Evolutionary conservation across 1,284 basidiomycete genomes (phyloP).

Genomic region (Kalmanozyma brasiliensis): DNA sequence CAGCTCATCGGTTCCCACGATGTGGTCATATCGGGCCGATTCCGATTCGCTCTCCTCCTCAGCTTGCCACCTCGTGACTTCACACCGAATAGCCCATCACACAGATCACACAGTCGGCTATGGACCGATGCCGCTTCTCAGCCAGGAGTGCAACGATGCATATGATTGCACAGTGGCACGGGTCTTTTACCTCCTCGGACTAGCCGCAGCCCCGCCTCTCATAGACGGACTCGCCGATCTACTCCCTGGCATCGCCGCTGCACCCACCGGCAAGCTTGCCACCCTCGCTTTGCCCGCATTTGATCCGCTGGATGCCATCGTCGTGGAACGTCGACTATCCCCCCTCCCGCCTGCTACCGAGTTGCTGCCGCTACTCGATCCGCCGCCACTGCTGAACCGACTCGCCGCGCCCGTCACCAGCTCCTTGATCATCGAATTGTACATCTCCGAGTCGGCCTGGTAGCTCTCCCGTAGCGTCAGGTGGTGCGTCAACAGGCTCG

Average conservation of each 20-base stretch:
- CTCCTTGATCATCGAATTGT: conserved; percentile 65
- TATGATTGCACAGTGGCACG: neutral
- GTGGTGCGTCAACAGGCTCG: conserved; percentile 61
- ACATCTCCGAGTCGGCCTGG: conserved; percentile 62
- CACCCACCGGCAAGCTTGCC: conserved; percentile 19
- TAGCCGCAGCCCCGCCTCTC: conserved; percentile 23
- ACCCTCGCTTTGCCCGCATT: conserved; percentile 23
- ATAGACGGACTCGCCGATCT: conserved; percentile 35
- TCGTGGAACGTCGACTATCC: conserved; percentile 27
- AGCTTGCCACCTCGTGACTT: neutral
- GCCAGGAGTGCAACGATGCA: no score
- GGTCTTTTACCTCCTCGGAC: conserved; percentile 21
- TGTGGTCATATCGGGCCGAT: neutral
- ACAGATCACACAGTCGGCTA: no score
- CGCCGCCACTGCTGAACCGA: conserved; percentile 28
- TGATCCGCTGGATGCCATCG: conserved; percentile 23
- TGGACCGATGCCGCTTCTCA: no score
- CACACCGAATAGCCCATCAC: no score
- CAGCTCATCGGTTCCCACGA: no score
- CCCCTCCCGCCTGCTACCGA: conserved; percentile 22
- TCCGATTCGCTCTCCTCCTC: neutral
- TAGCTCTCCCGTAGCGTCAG: conserved; percentile 61
- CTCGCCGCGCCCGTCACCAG: conserved; percentile 62
- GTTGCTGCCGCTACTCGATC: conserved; percentile 10
- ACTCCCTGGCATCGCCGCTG: conserved; percentile 20